phyloP scores from a whole-genome alignment of 2,329 filamentous ascomycete species.

The Ceratocystis albifundus region DNA sequence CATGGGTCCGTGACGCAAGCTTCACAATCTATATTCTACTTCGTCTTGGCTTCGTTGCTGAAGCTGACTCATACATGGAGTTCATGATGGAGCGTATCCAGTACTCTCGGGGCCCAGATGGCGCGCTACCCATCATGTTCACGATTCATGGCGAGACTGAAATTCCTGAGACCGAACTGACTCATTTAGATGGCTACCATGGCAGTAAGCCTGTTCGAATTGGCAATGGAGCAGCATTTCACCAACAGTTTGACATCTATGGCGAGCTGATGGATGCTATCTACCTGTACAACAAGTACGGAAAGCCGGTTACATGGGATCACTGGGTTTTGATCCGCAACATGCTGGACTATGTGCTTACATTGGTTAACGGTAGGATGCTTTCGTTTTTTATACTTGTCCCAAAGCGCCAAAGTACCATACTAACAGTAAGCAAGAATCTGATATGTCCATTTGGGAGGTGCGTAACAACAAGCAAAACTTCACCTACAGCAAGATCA shows the following conservation, averaged over 20 bases:
- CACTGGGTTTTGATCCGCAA: constrained; percentile 61
- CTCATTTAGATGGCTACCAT: constrained; percentile 61
- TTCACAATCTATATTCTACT: constrained; percentile 70
- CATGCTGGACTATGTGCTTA: constrained; percentile 61
- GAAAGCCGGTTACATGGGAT: constrained; percentile 65
- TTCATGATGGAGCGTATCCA: constrained; percentile 64
- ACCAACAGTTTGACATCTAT: constrained; percentile 69
- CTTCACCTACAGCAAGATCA: constrained; percentile 71
- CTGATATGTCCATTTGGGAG: constrained; percentile 78
- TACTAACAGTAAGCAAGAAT: constrained; percentile 34
- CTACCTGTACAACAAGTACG: constrained; percentile 69
- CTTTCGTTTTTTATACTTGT: neutral
- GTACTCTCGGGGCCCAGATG: constrained; percentile 46
- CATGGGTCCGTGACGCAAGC: constrained; percentile 65
- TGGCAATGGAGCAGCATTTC: constrained; percentile 64
- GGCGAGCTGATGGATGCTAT: constrained; percentile 67
- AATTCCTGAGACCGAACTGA: constrained; percentile 57
- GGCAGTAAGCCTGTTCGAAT: constrained; percentile 61
- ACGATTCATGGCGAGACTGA: constrained; percentile 64
- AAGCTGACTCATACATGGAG: constrained; percentile 66
- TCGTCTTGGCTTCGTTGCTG: constrained; percentile 60
- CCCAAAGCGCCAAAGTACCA: neutral
- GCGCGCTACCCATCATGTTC: constrained; percentile 68
- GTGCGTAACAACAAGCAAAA: constrained; percentile 64
- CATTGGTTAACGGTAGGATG: constrained; percentile 45